Evolutionary conservation across 805 yeast genomes (phyloP).

Genomic region (Candida xyloterini): DNA sequence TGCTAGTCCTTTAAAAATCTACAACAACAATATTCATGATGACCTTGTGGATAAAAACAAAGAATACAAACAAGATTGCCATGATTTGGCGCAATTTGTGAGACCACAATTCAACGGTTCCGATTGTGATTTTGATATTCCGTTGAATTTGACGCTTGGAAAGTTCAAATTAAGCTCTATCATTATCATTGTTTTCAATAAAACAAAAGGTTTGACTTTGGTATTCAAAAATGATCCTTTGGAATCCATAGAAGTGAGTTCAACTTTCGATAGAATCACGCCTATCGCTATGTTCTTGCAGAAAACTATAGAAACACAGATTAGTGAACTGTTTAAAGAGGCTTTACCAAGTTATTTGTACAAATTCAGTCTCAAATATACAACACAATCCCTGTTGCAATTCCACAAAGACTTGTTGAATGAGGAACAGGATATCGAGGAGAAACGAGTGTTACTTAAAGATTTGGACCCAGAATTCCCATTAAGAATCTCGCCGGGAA

Average conservation of each 20-base stretch:
- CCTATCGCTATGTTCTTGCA: constrained; percentile 83
- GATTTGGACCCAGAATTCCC: constrained; percentile 56
- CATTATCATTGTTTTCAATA: constrained; percentile 78
- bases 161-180: constrained; percentile 75
- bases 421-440: constrained; percentile 31
- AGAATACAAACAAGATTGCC: constrained; percentile 24
- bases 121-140: constrained; percentile 68
- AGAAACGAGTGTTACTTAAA: constrained; percentile 42
- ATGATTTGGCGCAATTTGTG: constrained; percentile 45
- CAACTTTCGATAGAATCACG: constrained; percentile 82
- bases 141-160: constrained; percentile 70
- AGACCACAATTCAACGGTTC: constrained; percentile 67
- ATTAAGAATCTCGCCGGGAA: constrained; percentile 58
- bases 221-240: constrained; percentile 89
- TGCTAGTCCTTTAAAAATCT: constrained; percentile 78
- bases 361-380: constrained; percentile 67
- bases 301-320: constrained; percentile 76
- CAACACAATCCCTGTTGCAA: constrained; percentile 37
- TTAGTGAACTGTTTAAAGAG: constrained; percentile 77
- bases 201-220: constrained; percentile 77
- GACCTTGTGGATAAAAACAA: constrained; percentile 32
- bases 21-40: constrained; percentile 36
- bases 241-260: constrained; percentile 75
- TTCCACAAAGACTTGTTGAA: constrained; percentile 35
- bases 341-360: constrained; percentile 79